Evolutionary conservation across 192 early-diverging fungal genomes (phyloP), one percentile per base, ranked within the genome.

Genomic region (Backusella liffmaniae): DNA sequence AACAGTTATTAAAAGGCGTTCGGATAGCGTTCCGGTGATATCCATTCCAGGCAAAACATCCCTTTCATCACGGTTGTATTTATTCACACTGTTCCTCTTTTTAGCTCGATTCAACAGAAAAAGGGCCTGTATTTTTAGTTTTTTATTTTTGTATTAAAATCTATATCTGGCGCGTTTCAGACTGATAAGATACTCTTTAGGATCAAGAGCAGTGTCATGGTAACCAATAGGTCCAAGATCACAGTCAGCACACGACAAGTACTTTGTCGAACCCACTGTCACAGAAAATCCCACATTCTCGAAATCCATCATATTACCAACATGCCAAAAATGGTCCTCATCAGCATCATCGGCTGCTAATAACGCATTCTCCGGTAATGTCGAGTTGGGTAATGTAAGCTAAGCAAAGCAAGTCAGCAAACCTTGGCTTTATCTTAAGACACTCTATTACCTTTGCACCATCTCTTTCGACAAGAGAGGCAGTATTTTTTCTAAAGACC

Each of bases 271-370:
- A 4, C 72, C 84, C 1, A 89, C 73, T 15, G 82, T 84, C 36
- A 91, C 89, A 13, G 89, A 90, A 73, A 94, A 90, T 23, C 91
- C 91, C 70, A 92, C 85, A 78, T 94, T 94, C 62, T 94, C 93
- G 80, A 94, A 94, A 10, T 88, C 83, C 88, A 94, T 90, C 86
- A 94, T 87, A 44, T 92, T 82, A 2, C 72, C 44, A 29, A 94
- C 76, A 67, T 75, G 71, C 91, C 90, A 92, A 69, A 85, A 94
- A 42, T 79, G 84, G 4, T 46, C 67, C 3, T 73, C 72, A 18
- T 83, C 78, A 16, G 69, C 71, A 13, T 77, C 76, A 13, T 70
- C 73, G 2, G 35, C 30, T 39, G 29, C 26, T 6, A 36, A 8
- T 51, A 18, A 10, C 2, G 74, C 75, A 44, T 73, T 70, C 26